Base-by-base conservation (phyloP, 202 grass and related monocot species). In the Elaeis oleifera region DNA sequence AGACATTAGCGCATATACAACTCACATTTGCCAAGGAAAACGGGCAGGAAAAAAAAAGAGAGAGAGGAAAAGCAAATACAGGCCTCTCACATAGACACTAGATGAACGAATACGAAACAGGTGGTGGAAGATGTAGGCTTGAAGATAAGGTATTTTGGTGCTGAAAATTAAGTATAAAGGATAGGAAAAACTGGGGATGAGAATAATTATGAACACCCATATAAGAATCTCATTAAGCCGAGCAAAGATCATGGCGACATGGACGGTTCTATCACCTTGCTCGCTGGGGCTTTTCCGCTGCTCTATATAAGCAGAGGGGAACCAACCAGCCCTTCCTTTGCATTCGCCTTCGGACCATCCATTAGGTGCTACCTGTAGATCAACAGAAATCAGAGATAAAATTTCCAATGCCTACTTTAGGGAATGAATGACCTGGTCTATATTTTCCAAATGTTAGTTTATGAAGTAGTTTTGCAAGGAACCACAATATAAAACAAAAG, bases 231-330 rank as follows among this genome's bases (percentile, higher is more conserved):
- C 18, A 28, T 32, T 44, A 14, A 23, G 17, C 51, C 1, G 3
- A 39, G 4, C 19, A 61, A 63, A 61, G 69, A 80, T 78, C 68
- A 89, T 21, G 76, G 73, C 53, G 82, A 71, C 59, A 80, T 59
- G 60, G 68, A 76, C 54, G 94, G 68, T 29, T 99, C 85, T 66
- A 80, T 78, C 74, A 84, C 78, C 86, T 87, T 78, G 50, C 70
- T 87, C 81, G 80, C 85, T 48, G 80, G 85, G 18, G 11, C 18
- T 8, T 56, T 56, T 6, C 18, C 53, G 53, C n/a, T 13, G 18
- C 53, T 56, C 53, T 22, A 56, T 13, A 21, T 56, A 56, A 56
- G 53, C 53, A 20, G 53, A 56, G 7, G 53, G 53, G 21, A 56
- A 56, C 53, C 53, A 56, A 5, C 53, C 53, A 56, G 53, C 53